Evolutionary conservation across 2,329 filamentous ascomycete genomes (phyloP), one percentile per base, ranked within the genome.

Genomic region (Diaporthe sp.): DNA sequence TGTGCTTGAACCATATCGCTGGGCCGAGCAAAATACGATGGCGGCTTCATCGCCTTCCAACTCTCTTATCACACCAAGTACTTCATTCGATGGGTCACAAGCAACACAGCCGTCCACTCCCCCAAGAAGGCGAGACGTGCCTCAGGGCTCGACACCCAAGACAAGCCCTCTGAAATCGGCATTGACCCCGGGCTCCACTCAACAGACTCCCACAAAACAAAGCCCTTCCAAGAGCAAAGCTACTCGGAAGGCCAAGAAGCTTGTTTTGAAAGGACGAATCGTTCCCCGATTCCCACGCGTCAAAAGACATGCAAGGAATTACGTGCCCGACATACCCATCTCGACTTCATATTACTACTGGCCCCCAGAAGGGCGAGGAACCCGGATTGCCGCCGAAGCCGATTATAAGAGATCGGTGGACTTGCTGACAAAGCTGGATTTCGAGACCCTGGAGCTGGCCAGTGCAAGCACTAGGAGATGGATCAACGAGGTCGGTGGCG

Each of bases 371-470:
- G 92, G 91, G 4, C 87, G 93, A 19, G 93, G 93, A 0, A 87
- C 90, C 65, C 86, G 90, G 25, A 86, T 94, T 15, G 87, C 95
- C 4, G 87, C 90, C 17, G 90, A 93, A 30, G 84, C 86, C 35
- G 87, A 89, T 65, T 95, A 95, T 82, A 91, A 91, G 76, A 89
- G 93, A 15, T 89, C 91, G 12, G 87, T 91, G 27, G 93, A 95
- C 77, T 83, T 94, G 13, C 85, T 97, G 0, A 87, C 96, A 7
- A 90, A 93, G 73, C 88, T 95, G 0, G 93, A 95, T 81, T 97
- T 97, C 81, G 87, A 90, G 1, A 92, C 88, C 12, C 82, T 91
- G 4, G 88, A 90, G 15, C 89, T 92, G 63, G 92, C 93, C 0
- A 85, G 84, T 2, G 86, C 86, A 42, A 94, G 93, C 79, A 94